Evolutionary conservation across 495 filamentous ascomycete genomes (phyloP).

Genomic region (Penicillium canariense): DNA sequence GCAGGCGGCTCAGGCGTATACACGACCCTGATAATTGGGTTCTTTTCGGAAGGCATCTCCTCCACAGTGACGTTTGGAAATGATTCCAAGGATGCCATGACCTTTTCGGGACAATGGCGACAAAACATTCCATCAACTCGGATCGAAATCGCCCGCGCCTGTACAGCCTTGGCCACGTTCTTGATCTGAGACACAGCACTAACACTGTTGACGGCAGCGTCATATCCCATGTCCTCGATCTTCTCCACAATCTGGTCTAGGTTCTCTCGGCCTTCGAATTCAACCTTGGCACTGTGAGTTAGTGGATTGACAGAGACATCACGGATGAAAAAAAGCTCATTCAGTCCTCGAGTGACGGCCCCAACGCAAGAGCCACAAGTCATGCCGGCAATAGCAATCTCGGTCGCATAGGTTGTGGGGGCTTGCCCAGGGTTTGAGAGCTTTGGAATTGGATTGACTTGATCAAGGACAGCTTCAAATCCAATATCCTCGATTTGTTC

Average conservation of each 20-base stretch:
- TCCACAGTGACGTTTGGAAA: conserved; percentile 53
- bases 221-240: conserved; percentile 82
- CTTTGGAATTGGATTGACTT: conserved; percentile 29
- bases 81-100: conserved; percentile 51
- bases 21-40: conserved; percentile 66
- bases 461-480: conserved; percentile 52
- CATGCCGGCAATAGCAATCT: conserved; percentile 77
- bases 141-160: conserved; percentile 60
- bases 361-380: conserved; percentile 76
- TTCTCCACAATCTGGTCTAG: conserved; percentile 58
- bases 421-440: conserved; percentile 18
- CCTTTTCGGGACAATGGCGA: conserved; percentile 69
- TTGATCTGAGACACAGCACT: conserved; percentile 14
- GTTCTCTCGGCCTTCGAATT: conserved; percentile 56
- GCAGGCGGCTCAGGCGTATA: conserved; percentile 67
- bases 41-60: conserved; percentile 44
- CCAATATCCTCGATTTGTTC: conserved; percentile 54
- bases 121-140: conserved; percentile 84
- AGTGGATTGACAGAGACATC: conserved; percentile 68
- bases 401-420: conserved; percentile 43
- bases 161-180: conserved; percentile 5
- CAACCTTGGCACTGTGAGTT: conserved; percentile 66
- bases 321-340: conserved; percentile 60
- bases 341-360: conserved; percentile 60
- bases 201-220: conserved; percentile 55